These are phyloP conservation scores for Jaenimonas drosophilae DNA, from an alignment of 208 protist genomes.

Conservation along the genomic window DNA sequence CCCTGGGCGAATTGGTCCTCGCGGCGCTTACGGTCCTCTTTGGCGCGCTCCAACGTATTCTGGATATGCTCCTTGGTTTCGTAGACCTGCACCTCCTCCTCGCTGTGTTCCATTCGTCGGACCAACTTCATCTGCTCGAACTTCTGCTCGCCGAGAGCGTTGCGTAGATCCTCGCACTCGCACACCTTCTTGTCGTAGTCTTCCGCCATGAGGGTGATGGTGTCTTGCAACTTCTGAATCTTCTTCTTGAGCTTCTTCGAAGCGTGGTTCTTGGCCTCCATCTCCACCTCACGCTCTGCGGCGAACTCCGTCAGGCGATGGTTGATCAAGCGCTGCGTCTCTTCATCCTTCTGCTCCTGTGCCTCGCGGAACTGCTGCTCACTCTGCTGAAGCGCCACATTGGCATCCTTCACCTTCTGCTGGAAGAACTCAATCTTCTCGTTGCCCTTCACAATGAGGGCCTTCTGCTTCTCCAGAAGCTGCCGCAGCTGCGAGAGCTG, in stretches of 20 bases:
- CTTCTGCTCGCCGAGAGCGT: conserved; percentile 67
- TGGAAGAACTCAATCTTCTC: conserved; percentile 68
- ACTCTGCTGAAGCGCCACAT: conserved; percentile 13
- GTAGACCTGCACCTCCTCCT: conserved; percentile 43
- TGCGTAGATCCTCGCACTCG: conserved; percentile 77
- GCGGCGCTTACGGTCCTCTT: conserved; percentile 57
- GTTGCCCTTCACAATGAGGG: conserved; percentile 78
- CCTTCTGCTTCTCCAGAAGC: conserved; percentile 74
- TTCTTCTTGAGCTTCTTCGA: conserved; percentile 79
- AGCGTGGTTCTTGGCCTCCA: conserved; percentile 22
- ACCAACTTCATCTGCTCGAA: conserved; percentile 50
- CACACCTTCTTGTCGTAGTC: conserved; percentile 76
- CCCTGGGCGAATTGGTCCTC: conserved; percentile 64
- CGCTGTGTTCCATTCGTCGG: conserved; percentile 33
- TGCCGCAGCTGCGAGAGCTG: conserved; percentile 69
- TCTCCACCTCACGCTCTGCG: conserved; percentile 30
- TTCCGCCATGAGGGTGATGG: conserved; percentile 29
- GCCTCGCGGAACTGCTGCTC: conserved; percentile 34
- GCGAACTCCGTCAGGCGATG: conserved; percentile 61
- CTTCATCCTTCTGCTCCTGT: conserved; percentile 62
- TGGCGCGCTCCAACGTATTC: conserved; percentile 54
- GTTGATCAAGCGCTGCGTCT: conserved; percentile 66
- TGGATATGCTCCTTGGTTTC: conserved; percentile 71
- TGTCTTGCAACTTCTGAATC: conserved; percentile 61
- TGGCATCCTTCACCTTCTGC: conserved; percentile 38